Evolutionary conservation across 2,329 filamentous ascomycete genomes (phyloP).

Genomic region (Aspergillus calidoustus): DNA sequence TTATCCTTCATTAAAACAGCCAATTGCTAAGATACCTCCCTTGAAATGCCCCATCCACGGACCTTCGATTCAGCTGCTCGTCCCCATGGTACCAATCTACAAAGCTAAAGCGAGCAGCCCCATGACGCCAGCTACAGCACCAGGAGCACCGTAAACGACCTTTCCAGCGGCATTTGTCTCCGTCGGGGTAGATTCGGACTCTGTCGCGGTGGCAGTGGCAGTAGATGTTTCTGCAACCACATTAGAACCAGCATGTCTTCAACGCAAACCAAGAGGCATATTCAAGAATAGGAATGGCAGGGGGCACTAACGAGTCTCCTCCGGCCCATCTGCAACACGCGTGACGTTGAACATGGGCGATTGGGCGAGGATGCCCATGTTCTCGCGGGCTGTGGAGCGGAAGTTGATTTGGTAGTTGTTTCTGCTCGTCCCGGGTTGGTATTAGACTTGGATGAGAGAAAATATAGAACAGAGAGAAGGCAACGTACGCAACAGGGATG

Average conservation of each 20-base stretch:
- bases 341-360: slow-evolving; percentile 36
- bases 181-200: not conserved
- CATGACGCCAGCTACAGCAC: slow-evolving; percentile 3
- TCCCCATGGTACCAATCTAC: not conserved
- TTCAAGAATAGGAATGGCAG: slow-evolving; percentile 22
- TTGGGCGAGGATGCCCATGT: slow-evolving; percentile 50
- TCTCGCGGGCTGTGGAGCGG: slow-evolving; percentile 36
- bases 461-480: no score
- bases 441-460: slow-evolving; percentile 7
- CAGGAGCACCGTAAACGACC: not conserved
- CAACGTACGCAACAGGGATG: slow-evolving; percentile 30
- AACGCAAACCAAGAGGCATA: slow-evolving; percentile 7
- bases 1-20: not conserved
- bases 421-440: slow-evolving; percentile 24
- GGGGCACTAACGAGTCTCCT: slow-evolving; percentile 30
- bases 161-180: slow-evolving; percentile 7
- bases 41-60: not conserved
- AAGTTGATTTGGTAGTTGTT: slow-evolving; percentile 50
- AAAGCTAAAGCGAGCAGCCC: slow-evolving; percentile 9
- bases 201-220: slow-evolving; percentile 7
- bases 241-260: not conserved
- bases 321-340: slow-evolving; percentile 19
- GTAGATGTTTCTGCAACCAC: slow-evolving; percentile 7
- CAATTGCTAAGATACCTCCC: not conserved
- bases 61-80: not conserved